A percentile compares a stretch with the other conserved stretches of the same genome.
Conservation (phyloP, 495 filamentous ascomycete species). For the Tricharina praecox region DNA sequence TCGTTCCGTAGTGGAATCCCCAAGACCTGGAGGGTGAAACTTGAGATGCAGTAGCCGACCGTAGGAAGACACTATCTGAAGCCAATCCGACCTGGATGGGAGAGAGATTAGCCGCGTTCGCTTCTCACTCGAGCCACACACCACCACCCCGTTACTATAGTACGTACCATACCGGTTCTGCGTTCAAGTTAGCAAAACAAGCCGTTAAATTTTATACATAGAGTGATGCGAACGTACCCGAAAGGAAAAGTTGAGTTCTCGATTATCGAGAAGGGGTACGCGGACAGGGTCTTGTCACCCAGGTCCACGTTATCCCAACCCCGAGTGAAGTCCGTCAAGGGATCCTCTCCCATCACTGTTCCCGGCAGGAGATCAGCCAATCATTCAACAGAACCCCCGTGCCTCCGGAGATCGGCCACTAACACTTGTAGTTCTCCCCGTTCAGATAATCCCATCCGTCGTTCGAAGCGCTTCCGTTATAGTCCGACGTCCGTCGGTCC, state of each 20-base stretch:
- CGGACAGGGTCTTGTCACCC: not conserved
- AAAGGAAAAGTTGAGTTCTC: slow-evolving; percentile 17
- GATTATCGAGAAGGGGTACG: slow-evolving; percentile 16
- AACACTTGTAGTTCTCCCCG: slow-evolving; percentile 12
- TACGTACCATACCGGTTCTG: slow-evolving; percentile 20
- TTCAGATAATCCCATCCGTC: slow-evolving; percentile 23
- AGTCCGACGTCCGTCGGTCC: slow-evolving; percentile 9
- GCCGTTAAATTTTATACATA: not conserved
- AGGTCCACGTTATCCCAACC: slow-evolving; percentile 20
- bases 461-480: slow-evolving; percentile 16
- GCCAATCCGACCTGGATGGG: slow-evolving; percentile 10
- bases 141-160: not conserved
- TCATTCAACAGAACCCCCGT: no score
- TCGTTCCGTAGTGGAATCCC: slow-evolving; percentile 18
- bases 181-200: not conserved
- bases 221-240: slow-evolving; percentile 18
- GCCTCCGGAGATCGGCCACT: no score
- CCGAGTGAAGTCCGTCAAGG: slow-evolving; percentile 12
- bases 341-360: slow-evolving; percentile 12
- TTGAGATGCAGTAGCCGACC: slow-evolving; percentile 5
- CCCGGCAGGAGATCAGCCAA: no score
- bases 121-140: not conserved
- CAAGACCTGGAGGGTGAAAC: slow-evolving; percentile 16
- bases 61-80: slow-evolving; percentile 17
- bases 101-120: not conserved